Conservation (phyloP, 768 basidiomycete genomes). For the Chalciporus sphaerocephalus region DNA sequence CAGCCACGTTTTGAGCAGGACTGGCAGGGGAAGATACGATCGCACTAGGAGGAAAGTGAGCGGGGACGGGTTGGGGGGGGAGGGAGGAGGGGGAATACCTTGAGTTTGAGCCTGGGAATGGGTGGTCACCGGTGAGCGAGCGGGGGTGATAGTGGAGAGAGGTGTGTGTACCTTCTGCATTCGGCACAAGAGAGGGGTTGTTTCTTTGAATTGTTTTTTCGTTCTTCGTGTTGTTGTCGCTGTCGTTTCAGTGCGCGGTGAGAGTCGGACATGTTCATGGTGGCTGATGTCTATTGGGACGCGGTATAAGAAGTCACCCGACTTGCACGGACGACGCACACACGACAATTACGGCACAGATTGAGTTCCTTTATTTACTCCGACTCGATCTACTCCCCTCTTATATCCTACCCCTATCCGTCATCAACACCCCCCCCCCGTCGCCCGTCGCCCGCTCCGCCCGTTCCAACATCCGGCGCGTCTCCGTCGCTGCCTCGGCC, state of each 20-base stretch:
- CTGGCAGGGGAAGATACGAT: slow-evolving; percentile 63
- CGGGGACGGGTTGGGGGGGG: slow-evolving; percentile 1
- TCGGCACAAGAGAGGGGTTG: slow-evolving; percentile 59
- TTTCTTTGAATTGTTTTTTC: slow-evolving; percentile 26
- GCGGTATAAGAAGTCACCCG: slow-evolving; percentile 15
- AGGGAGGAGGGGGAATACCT: slow-evolving; percentile 33
- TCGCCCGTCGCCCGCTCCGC: slow-evolving; percentile 39
- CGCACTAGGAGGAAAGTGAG: slow-evolving; percentile 42
- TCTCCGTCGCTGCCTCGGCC: slow-evolving; percentile 76
- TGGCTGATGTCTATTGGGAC: not conserved
- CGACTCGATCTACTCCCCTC: not conserved
- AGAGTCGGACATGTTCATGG: slow-evolving; percentile 2
- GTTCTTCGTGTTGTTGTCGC: slow-evolving; percentile 32
- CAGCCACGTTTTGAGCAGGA: slow-evolving; percentile 65
- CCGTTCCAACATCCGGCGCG: slow-evolving; percentile 69
- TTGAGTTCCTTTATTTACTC: not conserved
- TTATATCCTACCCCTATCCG: slow-evolving; percentile 21
- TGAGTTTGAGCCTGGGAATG: slow-evolving; percentile 45
- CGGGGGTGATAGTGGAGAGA: not conserved
- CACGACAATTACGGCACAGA: not conserved
- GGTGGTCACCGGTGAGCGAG: too few species aligned
- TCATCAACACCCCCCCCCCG: too few species aligned
- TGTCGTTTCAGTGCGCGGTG: slow-evolving; percentile 45
- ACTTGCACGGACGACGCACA: slow-evolving; percentile 18
- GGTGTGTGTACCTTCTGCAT: slow-evolving; percentile 48